These are phyloP conservation scores for Collybiopsis luxurians DNA, from an alignment of 768 basidiomycete species.

Conservation along the genomic window DNA sequence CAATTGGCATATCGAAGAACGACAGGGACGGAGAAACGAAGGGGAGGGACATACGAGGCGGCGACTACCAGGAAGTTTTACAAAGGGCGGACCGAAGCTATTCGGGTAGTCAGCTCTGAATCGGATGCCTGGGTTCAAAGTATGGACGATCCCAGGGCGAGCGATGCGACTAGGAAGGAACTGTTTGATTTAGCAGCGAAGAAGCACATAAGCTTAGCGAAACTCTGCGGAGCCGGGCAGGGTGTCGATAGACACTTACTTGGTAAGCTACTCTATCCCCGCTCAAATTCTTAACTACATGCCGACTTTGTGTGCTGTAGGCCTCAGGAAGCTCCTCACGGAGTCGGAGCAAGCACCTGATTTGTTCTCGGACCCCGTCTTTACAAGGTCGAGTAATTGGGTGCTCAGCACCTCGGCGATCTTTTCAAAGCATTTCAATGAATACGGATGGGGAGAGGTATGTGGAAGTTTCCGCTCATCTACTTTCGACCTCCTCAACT, in stretches of 20 bases:
- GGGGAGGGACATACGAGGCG: slow-evolving; percentile 90
- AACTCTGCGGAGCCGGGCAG: slow-evolving; percentile 58
- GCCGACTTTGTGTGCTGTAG: slow-evolving; percentile 39
- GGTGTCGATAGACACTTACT: slow-evolving; percentile 90
- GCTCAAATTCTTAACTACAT: neutral
- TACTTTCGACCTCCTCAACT: neutral
- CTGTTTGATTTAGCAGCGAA: slow-evolving; percentile 60
- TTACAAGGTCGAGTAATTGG: slow-evolving; percentile 75
- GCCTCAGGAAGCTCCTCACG: slow-evolving; percentile 65
- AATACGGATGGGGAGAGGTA: slow-evolving; percentile 93
- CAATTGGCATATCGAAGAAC: slow-evolving; percentile 86
- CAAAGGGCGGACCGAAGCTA: slow-evolving; percentile 93
- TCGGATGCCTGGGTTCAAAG: slow-evolving; percentile 73
- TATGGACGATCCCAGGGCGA: slow-evolving; percentile 57
- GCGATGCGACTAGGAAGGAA: slow-evolving; percentile 40
- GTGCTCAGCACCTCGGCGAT: slow-evolving; percentile 87
- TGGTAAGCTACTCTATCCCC: slow-evolving; percentile 41
- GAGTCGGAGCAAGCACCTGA: slow-evolving; percentile 64
- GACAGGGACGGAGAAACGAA: slow-evolving; percentile 46
- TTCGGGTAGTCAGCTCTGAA: slow-evolving; percentile 77
- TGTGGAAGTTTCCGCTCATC: too few relatives aligned
- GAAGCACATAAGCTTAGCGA: slow-evolving; percentile 66
- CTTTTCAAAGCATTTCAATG: slow-evolving; percentile 79
- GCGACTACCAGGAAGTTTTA: slow-evolving; percentile 86
- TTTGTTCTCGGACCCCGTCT: slow-evolving; percentile 75